These are phyloP conservation scores for Westerdykella sp. DNA, from an alignment of 2,329 filamentous ascomycete genomes.

Conservation along the genomic window DNA sequence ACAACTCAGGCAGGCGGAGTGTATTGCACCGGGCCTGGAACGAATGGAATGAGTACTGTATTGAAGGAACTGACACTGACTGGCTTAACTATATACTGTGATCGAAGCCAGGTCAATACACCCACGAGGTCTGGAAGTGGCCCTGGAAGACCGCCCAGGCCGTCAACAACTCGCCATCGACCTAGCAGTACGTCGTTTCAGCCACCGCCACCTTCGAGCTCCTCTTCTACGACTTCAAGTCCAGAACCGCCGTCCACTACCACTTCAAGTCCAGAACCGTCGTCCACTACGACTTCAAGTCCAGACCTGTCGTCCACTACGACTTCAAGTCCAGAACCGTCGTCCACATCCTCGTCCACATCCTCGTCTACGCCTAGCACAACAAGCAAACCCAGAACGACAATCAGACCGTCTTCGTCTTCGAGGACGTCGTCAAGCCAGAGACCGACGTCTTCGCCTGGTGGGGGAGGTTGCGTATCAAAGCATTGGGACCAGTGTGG, in stretches of 20 bases:
- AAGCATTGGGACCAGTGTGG: slow-evolving; percentile 31
- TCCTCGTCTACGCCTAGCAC: slow-evolving; percentile 1
- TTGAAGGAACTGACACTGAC: slow-evolving; percentile 59
- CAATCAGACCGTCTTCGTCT: slow-evolving; percentile 1
- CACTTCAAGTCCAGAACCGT: neutral
- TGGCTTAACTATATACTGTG: slow-evolving; percentile 54
- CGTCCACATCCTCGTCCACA: slow-evolving; percentile 1
- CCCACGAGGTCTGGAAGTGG: slow-evolving; percentile 19
- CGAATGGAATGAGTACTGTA: slow-evolving; percentile 53
- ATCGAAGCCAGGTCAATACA: slow-evolving; percentile 25
- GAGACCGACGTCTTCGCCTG: slow-evolving; percentile 19
- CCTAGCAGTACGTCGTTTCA: neutral
- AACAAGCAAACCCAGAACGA: slow-evolving; percentile 1
- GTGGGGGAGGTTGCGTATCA: slow-evolving; percentile 12
- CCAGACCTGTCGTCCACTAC: neutral
- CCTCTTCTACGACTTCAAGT: neutral
- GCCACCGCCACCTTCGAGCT: slow-evolving; percentile 5
- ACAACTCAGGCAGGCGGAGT: slow-evolving; percentile 26
- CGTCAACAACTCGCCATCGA: neutral
- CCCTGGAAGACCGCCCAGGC: slow-evolving; percentile 7
- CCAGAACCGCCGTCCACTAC: neutral
- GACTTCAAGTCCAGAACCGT: neutral
- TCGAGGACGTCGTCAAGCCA: slow-evolving; percentile 5
- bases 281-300: neutral
- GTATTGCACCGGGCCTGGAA: slow-evolving; percentile 46